Evolutionary conservation across 2,329 filamentous ascomycete species (phyloP).

Genomic region (Dothistroma septosporum): DNA sequence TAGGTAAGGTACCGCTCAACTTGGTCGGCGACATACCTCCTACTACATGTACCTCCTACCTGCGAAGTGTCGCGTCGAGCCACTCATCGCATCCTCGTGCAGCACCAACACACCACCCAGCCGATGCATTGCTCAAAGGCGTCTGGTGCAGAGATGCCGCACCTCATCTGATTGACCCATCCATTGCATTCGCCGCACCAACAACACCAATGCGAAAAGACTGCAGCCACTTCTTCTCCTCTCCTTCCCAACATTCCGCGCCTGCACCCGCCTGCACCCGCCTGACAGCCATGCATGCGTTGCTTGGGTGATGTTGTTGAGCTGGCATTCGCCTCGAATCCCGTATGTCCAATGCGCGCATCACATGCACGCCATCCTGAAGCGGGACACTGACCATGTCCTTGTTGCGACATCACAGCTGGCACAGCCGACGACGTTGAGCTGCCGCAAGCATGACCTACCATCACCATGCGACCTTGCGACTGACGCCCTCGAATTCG

Average conservation of each 20-base stretch:
- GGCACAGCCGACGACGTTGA: conserved; percentile 20
- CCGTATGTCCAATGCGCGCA: conserved; percentile 10
- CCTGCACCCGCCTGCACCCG: background rate
- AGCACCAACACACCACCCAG: background rate
- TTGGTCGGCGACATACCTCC: too few species aligned
- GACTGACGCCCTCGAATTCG: conserved; percentile 68
- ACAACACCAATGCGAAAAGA: background rate
- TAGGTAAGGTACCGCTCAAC: too few species aligned
- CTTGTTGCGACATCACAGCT: conserved; percentile 7
- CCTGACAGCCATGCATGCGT: background rate
- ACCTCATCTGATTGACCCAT: background rate
- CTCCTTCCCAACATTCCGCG: background rate
- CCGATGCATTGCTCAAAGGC: background rate
- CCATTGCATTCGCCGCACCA: background rate
- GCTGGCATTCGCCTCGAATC: conserved; percentile 16
- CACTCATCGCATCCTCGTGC: background rate
- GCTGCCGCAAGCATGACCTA: conserved; percentile 19
- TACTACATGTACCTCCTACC: too few species aligned
- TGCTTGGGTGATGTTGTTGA: conserved; percentile 9
- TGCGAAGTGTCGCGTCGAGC: too few species aligned
- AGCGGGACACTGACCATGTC: background rate
- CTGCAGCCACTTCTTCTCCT: background rate
- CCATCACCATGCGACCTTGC: conserved; percentile 31
- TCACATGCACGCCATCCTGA: background rate
- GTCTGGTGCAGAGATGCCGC: background rate